These are phyloP conservation scores for Daedalea quercina DNA, from an alignment of 768 basidiomycete species.

Conservation along the genomic window DNA sequence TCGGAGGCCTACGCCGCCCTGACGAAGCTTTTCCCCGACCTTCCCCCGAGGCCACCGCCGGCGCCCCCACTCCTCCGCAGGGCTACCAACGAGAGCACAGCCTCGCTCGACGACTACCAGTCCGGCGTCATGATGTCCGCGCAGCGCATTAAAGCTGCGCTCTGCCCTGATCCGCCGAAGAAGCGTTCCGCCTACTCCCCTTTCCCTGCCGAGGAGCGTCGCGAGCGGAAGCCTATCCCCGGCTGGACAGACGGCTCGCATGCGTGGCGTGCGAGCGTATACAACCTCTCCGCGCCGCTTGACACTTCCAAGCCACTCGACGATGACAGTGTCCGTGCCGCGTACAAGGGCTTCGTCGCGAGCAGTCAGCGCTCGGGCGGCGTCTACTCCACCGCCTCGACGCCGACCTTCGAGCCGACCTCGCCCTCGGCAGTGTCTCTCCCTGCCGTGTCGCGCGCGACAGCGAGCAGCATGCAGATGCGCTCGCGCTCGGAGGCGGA, in stretches of 20 bases:
- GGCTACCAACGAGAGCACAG: slow-evolving; percentile 15
- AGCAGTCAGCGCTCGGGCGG: slow-evolving; percentile 42
- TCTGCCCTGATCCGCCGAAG: slow-evolving; percentile 34
- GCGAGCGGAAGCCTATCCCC: slow-evolving; percentile 38
- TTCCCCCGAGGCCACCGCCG: slow-evolving; percentile 45
- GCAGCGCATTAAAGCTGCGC: slow-evolving; percentile 42
- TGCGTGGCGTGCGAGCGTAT: slow-evolving; percentile 62
- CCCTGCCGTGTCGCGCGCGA: not conserved
- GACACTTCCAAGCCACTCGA: slow-evolving; percentile 14
- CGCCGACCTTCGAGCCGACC: not conserved
- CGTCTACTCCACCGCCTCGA: slow-evolving; percentile 41
- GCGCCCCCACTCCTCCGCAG: slow-evolving; percentile 35
- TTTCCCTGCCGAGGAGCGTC: slow-evolving; percentile 4
- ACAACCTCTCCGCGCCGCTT: slow-evolving; percentile 42
- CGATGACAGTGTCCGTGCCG: slow-evolving; percentile 25
- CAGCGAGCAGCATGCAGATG: slow-evolving; percentile 15
- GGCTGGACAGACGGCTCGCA: slow-evolving; percentile 67
- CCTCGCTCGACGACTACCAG: slow-evolving; percentile 36
- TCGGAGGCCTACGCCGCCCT: slow-evolving; percentile 32
- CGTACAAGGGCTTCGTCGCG: slow-evolving; percentile 40
- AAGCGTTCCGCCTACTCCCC: slow-evolving; percentile 24
- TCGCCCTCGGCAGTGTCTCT: slow-evolving; percentile 6
- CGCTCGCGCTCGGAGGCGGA: slow-evolving; percentile 21
- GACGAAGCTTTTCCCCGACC: slow-evolving; percentile 31
- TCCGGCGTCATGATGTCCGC: slow-evolving; percentile 68